Evolutionary conservation across 345 rosid genomes (phyloP), one percentile per base, ranked within the genome.

Genomic region (Bretschneidera sinensis): DNA sequence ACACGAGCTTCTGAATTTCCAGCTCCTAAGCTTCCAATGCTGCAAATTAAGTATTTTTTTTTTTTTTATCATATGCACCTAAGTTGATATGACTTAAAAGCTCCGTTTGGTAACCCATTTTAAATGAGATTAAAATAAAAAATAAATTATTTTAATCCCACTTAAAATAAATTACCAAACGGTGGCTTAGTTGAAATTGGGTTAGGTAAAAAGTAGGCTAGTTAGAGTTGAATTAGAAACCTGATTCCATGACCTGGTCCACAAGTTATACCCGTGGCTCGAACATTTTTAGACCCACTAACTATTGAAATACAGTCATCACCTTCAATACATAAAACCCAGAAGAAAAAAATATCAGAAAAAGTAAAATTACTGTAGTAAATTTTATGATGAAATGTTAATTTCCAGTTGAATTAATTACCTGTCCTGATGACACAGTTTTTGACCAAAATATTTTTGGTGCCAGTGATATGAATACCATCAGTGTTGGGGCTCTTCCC

Each of bases 241-340:
- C 98, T 92, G 65, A 94, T 89, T 56, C 99, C 97, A 61, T 94
- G 99, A 17, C 99, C 99, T 0, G 99, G 97, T 35, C 99, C 99
- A 39, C 99, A 94, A 14, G 75, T 80, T 48, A 94, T 86, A 49
- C 84, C 85, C n/a, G 82, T 80, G 28, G 82, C 97, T 35, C 62
- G 64, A 47, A 94, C 92, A 74, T 87, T 84, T 65, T 81, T 84
- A 1, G 96, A 89, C 64, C 97, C 96, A 39, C 86, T 86, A 43
- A 83, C 95, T 31, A 94, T 84, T 7, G 99, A 90, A 67, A 94
- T 83, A 48, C 96, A 92, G 47, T 92, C 98, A 76, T 92, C 98
- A 64, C 98, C 98, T 92, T 63, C 63, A 69, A 61, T 28, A 43
- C 23, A n/a, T n/a, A n/a, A n/a, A n/a, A n/a, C n/a, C n/a, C n/a